phyloP scores from a whole-genome alignment of 352 stramenopile species.

The Thalassiosira livingstoniorum region DNA sequence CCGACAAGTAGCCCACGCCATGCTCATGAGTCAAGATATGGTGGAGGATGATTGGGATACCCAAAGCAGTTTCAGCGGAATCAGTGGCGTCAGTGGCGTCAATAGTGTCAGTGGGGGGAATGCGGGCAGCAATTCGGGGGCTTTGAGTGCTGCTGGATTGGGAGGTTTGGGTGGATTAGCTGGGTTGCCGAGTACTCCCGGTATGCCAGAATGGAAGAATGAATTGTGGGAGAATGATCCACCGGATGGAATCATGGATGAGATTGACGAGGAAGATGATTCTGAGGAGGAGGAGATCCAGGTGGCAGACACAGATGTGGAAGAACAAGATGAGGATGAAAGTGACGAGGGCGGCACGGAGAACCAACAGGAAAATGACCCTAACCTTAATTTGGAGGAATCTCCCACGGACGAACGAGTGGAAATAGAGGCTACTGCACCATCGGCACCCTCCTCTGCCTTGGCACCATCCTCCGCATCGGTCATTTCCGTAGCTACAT shows the following conservation, averaged over 20 bases:
- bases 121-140: too few species aligned
- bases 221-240: slow-evolving; percentile 2
- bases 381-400: background rate
- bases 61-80: too few species aligned
- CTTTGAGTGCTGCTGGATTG: too few species aligned
- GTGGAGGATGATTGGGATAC: slow-evolving; percentile 42
- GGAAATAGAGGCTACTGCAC: background rate
- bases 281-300: too few species aligned
- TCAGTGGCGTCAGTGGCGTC: too few species aligned
- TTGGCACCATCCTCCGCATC: background rate
- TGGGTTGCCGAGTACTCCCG: too few species aligned
- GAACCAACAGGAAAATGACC: background rate
- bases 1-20: slow-evolving; percentile 56
- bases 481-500: background rate
- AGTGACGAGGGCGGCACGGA: background rate
- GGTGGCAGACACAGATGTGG: background rate
- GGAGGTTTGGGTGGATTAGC: too few species aligned
- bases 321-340: background rate
- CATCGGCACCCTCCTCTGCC: too few species aligned
- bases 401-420: background rate
- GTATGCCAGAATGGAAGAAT: background rate
- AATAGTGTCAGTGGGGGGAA: too few species aligned
- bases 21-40: slow-evolving; percentile 62
- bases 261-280: too few species aligned
- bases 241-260: too few species aligned